Evolutionary conservation across 1,139 yeast species (phyloP).

Genomic region (Kluyveromyces sp.): DNA sequence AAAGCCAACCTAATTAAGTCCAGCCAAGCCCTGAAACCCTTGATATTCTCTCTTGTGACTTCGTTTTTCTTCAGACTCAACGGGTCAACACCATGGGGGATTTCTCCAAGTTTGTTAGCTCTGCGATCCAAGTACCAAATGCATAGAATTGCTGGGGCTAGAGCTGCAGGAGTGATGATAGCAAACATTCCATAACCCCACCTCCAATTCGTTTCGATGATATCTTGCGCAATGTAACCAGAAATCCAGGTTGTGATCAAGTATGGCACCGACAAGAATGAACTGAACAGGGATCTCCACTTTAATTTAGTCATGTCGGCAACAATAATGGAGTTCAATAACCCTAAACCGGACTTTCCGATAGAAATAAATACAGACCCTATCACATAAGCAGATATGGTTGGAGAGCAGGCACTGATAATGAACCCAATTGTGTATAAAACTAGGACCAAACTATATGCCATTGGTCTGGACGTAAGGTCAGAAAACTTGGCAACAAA

Average conservation of each 20-base stretch:
- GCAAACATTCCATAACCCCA: slow-evolving; percentile 77
- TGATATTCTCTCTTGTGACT: slow-evolving; percentile 8
- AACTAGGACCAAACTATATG: slow-evolving; percentile 45
- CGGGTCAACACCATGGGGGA: slow-evolving; percentile 13
- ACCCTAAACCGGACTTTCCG: slow-evolving; percentile 58
- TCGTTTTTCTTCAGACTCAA: slow-evolving; percentile 15
- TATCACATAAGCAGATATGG: slow-evolving; percentile 56
- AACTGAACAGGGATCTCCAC: slow-evolving; percentile 56
- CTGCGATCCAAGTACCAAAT: slow-evolving; percentile 30
- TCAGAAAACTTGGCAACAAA: slow-evolving; percentile 61
- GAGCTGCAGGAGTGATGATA: slow-evolving; percentile 53
- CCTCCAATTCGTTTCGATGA: slow-evolving; percentile 42
- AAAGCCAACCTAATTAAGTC: slow-evolving; percentile 14
- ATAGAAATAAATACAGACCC: slow-evolving; percentile 62
- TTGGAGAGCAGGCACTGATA: slow-evolving; percentile 54
- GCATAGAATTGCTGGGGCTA: slow-evolving; percentile 41
- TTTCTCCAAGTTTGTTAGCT: slow-evolving; percentile 23
- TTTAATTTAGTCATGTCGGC: slow-evolving; percentile 61
- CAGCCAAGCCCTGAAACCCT: slow-evolving; percentile 9
- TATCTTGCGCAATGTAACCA: slow-evolving; percentile 43
- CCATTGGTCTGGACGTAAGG: slow-evolving; percentile 57
- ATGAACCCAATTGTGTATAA: slow-evolving; percentile 63
- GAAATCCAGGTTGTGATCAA: slow-evolving; percentile 68
- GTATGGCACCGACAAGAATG: slow-evolving; percentile 60
- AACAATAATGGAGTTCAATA: slow-evolving; percentile 48